Percentiles rank a stretch among this genome's conserved stretches.
phyloP scores from a whole-genome alignment of 2,329 filamentous ascomycete species.

The Pseudocercospora eumusae region DNA sequence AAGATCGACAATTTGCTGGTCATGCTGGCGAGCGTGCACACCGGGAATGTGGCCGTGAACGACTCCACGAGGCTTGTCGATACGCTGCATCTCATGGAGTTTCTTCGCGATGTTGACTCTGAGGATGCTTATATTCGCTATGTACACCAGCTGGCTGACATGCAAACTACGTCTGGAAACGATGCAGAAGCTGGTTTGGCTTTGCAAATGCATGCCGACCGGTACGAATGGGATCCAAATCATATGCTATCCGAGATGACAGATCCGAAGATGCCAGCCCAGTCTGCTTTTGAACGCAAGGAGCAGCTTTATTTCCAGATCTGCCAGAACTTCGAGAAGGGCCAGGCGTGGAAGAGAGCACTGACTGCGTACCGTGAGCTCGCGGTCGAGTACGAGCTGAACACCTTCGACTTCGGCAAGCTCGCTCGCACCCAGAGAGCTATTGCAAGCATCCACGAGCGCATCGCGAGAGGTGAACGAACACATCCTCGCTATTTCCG shows the following conservation, averaged over 20 bases:
- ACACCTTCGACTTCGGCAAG: slow-evolving; percentile 87
- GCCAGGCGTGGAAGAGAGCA: slow-evolving; percentile 89
- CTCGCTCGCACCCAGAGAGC: slow-evolving; percentile 84
- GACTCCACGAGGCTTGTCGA: slow-evolving; percentile 85
- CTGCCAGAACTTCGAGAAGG: slow-evolving; percentile 91
- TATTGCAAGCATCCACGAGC: slow-evolving; percentile 90
- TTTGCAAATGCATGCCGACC: slow-evolving; percentile 83
- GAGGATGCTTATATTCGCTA: slow-evolving; percentile 96
- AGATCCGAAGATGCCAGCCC: slow-evolving; percentile 77
- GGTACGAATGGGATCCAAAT: slow-evolving; percentile 86
- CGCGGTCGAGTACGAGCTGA: slow-evolving; percentile 85
- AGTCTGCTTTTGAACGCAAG: slow-evolving; percentile 88
- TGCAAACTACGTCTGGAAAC: slow-evolving; percentile 75
- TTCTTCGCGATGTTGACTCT: slow-evolving; percentile 93
- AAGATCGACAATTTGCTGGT: slow-evolving; percentile 91
- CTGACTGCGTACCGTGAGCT: slow-evolving; percentile 87
- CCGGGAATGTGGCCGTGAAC: slow-evolving; percentile 61
- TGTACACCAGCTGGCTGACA: slow-evolving; percentile 81
- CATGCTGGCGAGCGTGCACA: slow-evolving; percentile 85
- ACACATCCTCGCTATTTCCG: slow-evolving; percentile 84
- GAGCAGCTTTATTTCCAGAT: slow-evolving; percentile 91
- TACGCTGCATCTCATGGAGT: slow-evolving; percentile 89
- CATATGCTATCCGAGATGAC: slow-evolving; percentile 64
- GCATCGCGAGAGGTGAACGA: slow-evolving; percentile 77
- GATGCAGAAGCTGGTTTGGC: slow-evolving; percentile 86